A percentile compares a stretch with the other conserved stretches of the same genome.
Conservation (phyloP, 257 asterid species). For the Euphrasia confusa region DNA sequence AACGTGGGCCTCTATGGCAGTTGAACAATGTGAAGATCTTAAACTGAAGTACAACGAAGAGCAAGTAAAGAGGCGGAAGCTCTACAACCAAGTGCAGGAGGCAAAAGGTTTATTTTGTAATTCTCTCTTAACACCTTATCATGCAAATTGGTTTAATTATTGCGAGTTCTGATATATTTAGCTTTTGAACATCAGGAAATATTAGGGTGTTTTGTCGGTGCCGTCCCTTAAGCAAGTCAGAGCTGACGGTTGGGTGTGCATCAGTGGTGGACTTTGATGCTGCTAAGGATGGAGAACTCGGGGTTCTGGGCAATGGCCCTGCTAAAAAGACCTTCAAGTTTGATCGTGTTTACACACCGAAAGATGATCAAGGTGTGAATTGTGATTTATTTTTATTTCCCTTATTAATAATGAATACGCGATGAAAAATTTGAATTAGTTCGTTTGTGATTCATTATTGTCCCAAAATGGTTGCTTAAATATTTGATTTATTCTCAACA, state of each 20-base stretch:
- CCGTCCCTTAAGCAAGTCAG: constrained; percentile 88
- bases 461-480: no score
- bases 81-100: constrained; percentile 87
- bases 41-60: constrained; percentile 86
- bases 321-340: constrained; percentile 66
- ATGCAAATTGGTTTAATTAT: constrained; percentile 12
- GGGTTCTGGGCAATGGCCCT: constrained; percentile 49
- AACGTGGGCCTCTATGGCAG: constrained; percentile 39
- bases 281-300: constrained; percentile 95
- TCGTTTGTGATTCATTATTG: no score
- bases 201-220: constrained; percentile 96
- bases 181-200: constrained; percentile 55
- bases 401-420: neutral
- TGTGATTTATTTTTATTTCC: constrained; percentile 21
- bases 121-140: neutral
- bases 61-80: constrained; percentile 83
- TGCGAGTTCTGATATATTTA: neutral
- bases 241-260: constrained; percentile 52
- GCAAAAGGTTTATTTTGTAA: constrained; percentile 59
- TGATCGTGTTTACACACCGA: constrained; percentile 88
- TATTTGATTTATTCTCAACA: no score
- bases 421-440: no score
- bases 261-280: constrained; percentile 80
- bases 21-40: constrained; percentile 91
- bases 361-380: constrained; percentile 92